Evolutionary conservation across 2,329 filamentous ascomycete genomes (phyloP).

Genomic region (Nemania abortiva): DNA sequence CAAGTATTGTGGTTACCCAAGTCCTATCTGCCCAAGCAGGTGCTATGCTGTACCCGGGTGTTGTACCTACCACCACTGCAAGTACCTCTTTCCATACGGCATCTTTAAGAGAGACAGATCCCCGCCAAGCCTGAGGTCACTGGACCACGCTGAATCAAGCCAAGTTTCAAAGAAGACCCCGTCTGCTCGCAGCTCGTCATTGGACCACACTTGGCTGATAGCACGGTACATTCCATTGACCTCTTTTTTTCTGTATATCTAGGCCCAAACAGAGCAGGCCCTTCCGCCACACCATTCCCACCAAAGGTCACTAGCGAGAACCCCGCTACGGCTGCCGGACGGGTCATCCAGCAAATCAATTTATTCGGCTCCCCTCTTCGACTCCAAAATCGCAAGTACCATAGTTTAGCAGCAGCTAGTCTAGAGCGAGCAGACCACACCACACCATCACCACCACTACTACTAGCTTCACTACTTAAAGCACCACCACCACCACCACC

Average conservation of each 20-base stretch:
- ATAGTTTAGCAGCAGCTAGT: neutral
- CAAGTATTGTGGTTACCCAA: too few species aligned
- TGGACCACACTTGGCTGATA: slow-evolving; percentile 20
- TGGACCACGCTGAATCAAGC: slow-evolving; percentile 16
- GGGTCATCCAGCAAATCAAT: slow-evolving; percentile 35
- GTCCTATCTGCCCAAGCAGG: too few species aligned
- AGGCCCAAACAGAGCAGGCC: slow-evolving; percentile 12
- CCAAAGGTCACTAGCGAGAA: slow-evolving; percentile 11
- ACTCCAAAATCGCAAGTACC: slow-evolving; percentile 30
- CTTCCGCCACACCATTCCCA: slow-evolving; percentile 22
- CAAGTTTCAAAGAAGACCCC: slow-evolving; percentile 14
- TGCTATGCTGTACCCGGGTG: neutral
- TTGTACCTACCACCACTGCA: neutral
- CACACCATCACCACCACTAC: slow-evolving; percentile 27
- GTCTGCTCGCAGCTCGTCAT: slow-evolving; percentile 16
- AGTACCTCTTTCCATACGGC: neutral
- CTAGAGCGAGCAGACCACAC: slow-evolving; percentile 24
- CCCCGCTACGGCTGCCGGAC: slow-evolving; percentile 34
- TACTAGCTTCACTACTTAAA: slow-evolving; percentile 16
- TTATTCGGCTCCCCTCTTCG: slow-evolving; percentile 31
- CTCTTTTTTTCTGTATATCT: slow-evolving; percentile 3
- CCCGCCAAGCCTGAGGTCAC: slow-evolving; percentile 21
- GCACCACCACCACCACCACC: slow-evolving; percentile 4
- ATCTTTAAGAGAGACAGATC: neutral
- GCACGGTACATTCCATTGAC: slow-evolving; percentile 18